Conservation (phyloP, 2,329 filamentous ascomycete genomes). For the Corynespora cassiicola region DNA sequence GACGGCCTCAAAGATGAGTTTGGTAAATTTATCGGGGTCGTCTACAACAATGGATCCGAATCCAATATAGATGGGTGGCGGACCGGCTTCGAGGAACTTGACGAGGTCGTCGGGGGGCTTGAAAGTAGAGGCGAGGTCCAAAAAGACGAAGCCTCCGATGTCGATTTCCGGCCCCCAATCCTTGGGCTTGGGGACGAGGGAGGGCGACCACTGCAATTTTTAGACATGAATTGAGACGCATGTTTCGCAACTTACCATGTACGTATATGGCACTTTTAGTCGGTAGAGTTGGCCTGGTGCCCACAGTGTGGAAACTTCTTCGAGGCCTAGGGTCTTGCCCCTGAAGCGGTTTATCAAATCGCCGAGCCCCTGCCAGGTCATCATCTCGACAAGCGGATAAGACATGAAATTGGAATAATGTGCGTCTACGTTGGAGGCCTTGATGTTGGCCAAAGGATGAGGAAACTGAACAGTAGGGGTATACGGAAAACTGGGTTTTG, state of each 20-base stretch:
- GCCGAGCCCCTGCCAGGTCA: conserved; percentile 69
- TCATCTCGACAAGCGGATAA: conserved; percentile 82
- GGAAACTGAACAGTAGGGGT: conserved; percentile 78
- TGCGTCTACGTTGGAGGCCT: conserved; percentile 72
- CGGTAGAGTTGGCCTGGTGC: conserved; percentile 76
- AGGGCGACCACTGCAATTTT: conserved; percentile 57
- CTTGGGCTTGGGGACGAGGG: conserved; percentile 68
- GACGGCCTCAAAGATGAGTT: conserved; percentile 75
- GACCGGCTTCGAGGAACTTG: conserved; percentile 45
- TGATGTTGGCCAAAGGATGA: conserved; percentile 79
- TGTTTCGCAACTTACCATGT: conserved; percentile 57
- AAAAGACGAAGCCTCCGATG: conserved; percentile 79
- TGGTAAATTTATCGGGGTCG: conserved; percentile 71
- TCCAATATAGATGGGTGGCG: conserved; percentile 74
- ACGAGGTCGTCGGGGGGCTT: conserved; percentile 63
- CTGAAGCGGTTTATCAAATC: conserved; percentile 80
- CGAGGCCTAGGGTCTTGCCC: conserved; percentile 70
- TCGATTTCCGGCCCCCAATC: conserved; percentile 76
- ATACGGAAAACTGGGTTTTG: conserved; percentile 67
- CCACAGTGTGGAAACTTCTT: conserved; percentile 78
- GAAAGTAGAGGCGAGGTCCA: conserved; percentile 70
- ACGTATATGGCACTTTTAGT: conserved; percentile 77
- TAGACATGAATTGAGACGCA: not conserved
- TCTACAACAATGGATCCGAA: conserved; percentile 81
- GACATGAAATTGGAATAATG: conserved; percentile 81